These are phyloP conservation scores for Amanita exitialis DNA, from an alignment of 768 basidiomycete genomes.

Conservation along the genomic window DNA sequence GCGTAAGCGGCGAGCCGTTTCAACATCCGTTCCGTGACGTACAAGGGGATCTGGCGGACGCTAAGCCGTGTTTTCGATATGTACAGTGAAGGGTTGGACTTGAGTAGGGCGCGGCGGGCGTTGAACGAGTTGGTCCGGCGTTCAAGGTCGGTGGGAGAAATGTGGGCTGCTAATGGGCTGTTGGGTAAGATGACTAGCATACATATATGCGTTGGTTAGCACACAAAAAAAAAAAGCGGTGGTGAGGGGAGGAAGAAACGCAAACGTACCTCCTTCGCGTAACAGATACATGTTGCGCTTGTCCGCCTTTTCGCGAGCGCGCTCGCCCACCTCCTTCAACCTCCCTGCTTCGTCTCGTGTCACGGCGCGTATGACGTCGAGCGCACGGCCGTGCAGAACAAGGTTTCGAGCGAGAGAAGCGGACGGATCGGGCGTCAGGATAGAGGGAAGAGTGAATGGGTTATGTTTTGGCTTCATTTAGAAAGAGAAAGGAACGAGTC, in stretches of 20 bases:
- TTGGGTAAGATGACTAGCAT: constrained; percentile 80
- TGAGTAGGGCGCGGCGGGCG: constrained; percentile 72
- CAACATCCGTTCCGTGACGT: constrained; percentile 81
- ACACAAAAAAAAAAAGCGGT: not conserved
- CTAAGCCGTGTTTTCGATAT: constrained; percentile 92
- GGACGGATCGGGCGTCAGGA: constrained; percentile 91
- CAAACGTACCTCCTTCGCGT: constrained; percentile 82
- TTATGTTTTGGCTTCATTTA: constrained; percentile 53
- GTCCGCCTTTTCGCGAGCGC: constrained; percentile 79
- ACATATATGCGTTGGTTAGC: not conserved
- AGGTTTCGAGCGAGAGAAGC: constrained; percentile 72
- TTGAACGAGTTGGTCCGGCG: constrained; percentile 80
- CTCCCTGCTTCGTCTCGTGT: constrained; percentile 82
- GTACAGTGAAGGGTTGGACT: constrained; percentile 88
- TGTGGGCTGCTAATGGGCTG: constrained; percentile 62
- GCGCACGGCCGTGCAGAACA: constrained; percentile 85
- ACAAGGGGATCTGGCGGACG: constrained; percentile 85
- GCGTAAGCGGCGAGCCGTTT: constrained; percentile 84
- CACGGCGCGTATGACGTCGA: constrained; percentile 86
- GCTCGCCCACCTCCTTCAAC: constrained; percentile 83
- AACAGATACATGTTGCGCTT: constrained; percentile 94
- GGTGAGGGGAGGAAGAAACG: constrained; percentile 3
- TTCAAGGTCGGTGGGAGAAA: constrained; percentile 73
- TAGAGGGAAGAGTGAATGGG: constrained; percentile 79
- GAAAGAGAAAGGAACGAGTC: not conserved